Percentiles rank a stretch among this genome's conserved stretches.
Conservation (phyloP, 495 filamentous ascomycete species). For the Trypethelium eluteriae region DNA sequence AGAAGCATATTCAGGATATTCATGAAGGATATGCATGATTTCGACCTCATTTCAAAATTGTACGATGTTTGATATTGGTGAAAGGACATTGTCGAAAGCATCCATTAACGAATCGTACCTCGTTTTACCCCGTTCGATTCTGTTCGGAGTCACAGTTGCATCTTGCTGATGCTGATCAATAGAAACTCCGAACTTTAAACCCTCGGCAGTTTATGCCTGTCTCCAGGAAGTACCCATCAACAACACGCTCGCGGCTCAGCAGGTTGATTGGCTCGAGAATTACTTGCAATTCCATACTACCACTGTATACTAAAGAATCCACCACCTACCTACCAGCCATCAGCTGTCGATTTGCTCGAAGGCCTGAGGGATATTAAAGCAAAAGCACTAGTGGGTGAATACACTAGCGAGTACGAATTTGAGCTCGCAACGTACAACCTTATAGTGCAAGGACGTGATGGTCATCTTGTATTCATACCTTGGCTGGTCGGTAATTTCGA, state of each 20-base stretch:
- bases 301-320: neutral
- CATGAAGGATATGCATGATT: neutral
- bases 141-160: neutral
- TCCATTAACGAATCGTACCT: neutral
- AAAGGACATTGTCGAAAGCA: neutral
- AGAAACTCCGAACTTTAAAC: neutral
- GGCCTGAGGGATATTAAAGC: neutral
- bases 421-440: neutral
- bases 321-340: neutral
- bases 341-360: neutral
- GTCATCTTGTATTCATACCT: neutral
- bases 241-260: neutral
- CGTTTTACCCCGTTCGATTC: neutral
- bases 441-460: neutral
- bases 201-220: neutral
- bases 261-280: neutral
- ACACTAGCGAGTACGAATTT: neutral
- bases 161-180: neutral
- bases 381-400: neutral
- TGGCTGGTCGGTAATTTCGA: neutral
- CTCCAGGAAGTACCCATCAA: neutral
- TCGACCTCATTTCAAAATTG: neutral
- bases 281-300: neutral
- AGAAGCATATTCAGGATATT: neutral
- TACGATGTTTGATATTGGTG: neutral